Conservation (phyloP, 2,329 filamentous ascomycete species). For the Xylaria sp. region DNA sequence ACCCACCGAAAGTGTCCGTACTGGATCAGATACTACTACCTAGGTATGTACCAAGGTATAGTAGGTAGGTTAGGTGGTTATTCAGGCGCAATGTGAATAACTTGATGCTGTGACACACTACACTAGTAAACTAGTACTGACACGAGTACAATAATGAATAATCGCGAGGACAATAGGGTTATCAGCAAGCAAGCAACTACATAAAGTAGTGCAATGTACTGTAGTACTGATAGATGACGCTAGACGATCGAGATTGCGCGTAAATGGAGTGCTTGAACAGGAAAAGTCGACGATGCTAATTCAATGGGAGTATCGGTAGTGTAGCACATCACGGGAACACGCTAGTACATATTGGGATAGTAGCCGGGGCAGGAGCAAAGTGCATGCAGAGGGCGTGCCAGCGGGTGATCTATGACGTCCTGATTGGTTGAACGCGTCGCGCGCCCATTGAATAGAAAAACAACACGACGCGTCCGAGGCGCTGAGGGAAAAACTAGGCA, state of each 20-base stretch:
- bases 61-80: neutral
- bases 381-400: slow-evolving; percentile 33
- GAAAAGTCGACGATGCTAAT: slow-evolving; percentile 11
- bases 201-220: neutral
- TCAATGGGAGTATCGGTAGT: slow-evolving; percentile 7
- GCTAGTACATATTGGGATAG: slow-evolving; percentile 22
- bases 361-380: slow-evolving; percentile 27
- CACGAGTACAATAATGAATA: neutral
- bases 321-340: neutral
- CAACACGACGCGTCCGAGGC: slow-evolving; percentile 37
- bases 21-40: neutral
- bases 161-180: neutral
- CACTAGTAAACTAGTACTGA: no score
- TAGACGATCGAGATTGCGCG: slow-evolving; percentile 1
- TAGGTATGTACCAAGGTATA: no score
- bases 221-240: neutral
- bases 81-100: neutral
- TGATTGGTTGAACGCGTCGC: slow-evolving; percentile 37
- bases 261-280: slow-evolving; percentile 1
- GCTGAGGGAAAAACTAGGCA: no score
- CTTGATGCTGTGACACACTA: neutral
- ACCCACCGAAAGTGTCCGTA: neutral
- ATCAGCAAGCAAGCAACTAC: neutral
- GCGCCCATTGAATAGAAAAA: slow-evolving; percentile 26
- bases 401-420: neutral